A percentile compares a stretch with the other conserved stretches of the same genome.
Evolutionary conservation across 495 filamentous ascomycete genomes (phyloP).

Genomic region (Penicillium simplicissimum): DNA sequence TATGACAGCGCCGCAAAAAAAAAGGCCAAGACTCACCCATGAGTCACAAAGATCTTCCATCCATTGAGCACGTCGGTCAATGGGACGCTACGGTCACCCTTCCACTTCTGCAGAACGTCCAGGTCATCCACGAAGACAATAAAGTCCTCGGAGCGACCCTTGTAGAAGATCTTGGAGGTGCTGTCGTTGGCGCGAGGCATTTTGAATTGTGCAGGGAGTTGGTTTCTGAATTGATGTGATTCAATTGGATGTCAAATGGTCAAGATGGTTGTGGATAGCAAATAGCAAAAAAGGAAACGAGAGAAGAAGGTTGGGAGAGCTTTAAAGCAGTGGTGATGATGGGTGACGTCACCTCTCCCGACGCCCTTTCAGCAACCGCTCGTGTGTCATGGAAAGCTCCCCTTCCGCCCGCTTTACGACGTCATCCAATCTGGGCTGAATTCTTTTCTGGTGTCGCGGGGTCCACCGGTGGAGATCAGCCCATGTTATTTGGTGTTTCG

Average conservation of each 20-base stretch:
- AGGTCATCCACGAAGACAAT: conserved; percentile 83
- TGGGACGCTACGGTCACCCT: conserved; percentile 72
- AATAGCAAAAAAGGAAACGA: neutral
- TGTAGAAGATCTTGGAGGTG: conserved; percentile 84
- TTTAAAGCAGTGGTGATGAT: conserved; percentile 26
- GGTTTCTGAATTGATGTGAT: neutral
- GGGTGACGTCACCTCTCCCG: conserved; percentile 35
- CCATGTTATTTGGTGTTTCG: conserved; percentile 5
- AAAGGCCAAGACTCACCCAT: conserved; percentile 63
- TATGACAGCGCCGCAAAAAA: neutral
- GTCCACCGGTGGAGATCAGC: conserved; percentile 3
- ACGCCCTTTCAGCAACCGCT: conserved; percentile 7
- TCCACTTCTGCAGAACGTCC: conserved; percentile 76
- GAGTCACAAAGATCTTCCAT: conserved; percentile 88
- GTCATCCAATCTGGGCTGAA: conserved; percentile 14
- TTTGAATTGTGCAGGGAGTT: conserved; percentile 27
- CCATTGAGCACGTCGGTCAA: conserved; percentile 81
- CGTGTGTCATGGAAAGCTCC: conserved; percentile 19
- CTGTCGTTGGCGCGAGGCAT: conserved; percentile 80
- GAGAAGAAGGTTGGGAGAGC: conserved; percentile 9
- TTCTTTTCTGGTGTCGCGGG: neutral
- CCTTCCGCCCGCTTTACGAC: conserved; percentile 14
- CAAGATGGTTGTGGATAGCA: conserved; percentile 1
- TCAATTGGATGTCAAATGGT: conserved; percentile 8
- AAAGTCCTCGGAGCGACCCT: conserved; percentile 86